A percentile compares a stretch with the other conserved stretches of the same genome.
These are phyloP conservation scores for Paspalum vaginatum DNA, from an alignment of 176 grass and related monocot species.

Conservation along the genomic window DNA sequence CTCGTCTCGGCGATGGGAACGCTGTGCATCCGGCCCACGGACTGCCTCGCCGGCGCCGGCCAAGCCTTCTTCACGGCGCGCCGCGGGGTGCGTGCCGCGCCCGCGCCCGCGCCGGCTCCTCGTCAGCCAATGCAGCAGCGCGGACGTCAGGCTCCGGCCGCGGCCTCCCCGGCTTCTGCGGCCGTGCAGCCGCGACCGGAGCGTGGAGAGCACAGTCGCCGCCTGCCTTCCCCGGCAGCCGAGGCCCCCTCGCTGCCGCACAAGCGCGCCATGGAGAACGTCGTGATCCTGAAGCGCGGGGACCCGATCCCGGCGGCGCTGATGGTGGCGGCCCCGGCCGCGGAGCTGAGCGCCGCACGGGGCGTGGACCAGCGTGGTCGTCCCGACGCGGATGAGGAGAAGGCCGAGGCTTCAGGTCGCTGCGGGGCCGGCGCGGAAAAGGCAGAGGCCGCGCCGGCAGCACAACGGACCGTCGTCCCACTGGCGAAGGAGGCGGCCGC, in stretches of 20 bases:
- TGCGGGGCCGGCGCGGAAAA: too few relatives aligned
- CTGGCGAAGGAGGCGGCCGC: not conserved
- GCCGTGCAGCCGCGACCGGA: not conserved
- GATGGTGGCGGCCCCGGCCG: not conserved
- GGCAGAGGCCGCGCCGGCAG: not conserved
- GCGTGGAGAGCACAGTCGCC: not conserved
- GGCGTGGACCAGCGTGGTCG: not conserved
- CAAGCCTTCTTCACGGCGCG: not conserved
- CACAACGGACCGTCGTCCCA: not conserved
- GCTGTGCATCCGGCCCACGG: slow-evolving; percentile 5
- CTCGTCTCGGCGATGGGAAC: not conserved
- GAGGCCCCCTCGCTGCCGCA: not conserved
- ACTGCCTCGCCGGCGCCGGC: slow-evolving; percentile 9
- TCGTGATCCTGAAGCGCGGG: slow-evolving; percentile 42
- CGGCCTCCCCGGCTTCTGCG: too few relatives aligned
- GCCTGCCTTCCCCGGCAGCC: not conserved
- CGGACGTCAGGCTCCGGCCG: not conserved
- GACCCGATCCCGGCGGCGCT: not conserved
- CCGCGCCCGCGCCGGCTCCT: not conserved
- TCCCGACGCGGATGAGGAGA: too few relatives aligned
- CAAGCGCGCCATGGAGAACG: slow-evolving; percentile 2
- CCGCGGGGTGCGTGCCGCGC: not conserved
- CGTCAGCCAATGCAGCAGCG: not conserved
- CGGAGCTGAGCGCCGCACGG: not conserved
- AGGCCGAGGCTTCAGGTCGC: too few relatives aligned